phyloP scores from a whole-genome alignment of 2,329 filamentous ascomycete genomes.

The Sphaerulina vaccinii region DNA sequence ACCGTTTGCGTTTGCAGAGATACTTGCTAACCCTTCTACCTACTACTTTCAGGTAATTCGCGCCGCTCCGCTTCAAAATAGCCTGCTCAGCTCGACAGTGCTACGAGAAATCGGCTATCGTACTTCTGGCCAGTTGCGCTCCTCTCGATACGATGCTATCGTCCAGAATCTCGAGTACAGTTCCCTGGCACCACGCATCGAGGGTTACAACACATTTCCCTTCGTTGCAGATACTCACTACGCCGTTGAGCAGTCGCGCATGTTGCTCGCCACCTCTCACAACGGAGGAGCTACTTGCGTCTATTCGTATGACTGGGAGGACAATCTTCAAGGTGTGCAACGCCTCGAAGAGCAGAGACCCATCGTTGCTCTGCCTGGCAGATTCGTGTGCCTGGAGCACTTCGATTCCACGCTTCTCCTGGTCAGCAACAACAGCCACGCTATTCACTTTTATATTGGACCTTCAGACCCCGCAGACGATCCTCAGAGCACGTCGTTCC shows the following conservation, averaged over 20 bases:
- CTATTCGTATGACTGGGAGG: slow-evolving; percentile 3
- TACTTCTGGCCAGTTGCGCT: not conserved
- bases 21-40: too few species aligned
- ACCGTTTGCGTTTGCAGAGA: too few species aligned
- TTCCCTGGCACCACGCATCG: not conserved
- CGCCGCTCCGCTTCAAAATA: not conserved
- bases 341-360: not conserved
- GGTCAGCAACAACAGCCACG: not conserved
- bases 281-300: not conserved
- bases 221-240: not conserved
- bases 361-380: slow-evolving; percentile 1
- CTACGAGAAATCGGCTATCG: slow-evolving; percentile 3
- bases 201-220: not conserved
- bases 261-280: slow-evolving; percentile 4
- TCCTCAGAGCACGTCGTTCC: not conserved
- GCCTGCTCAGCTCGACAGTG: not conserved
- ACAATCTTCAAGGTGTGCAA: not conserved
- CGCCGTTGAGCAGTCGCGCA: not conserved
- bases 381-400: slow-evolving; percentile 3
- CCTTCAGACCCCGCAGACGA: not conserved
- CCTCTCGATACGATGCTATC: slow-evolving; percentile 1
- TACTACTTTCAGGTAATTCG: too few species aligned
- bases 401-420: slow-evolving; percentile 2
- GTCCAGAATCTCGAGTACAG: not conserved
- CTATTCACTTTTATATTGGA: slow-evolving; percentile 2